These are phyloP conservation scores for Pholiota adiposa DNA, from an alignment of 1,284 basidiomycete genomes.

Conservation along the genomic window DNA sequence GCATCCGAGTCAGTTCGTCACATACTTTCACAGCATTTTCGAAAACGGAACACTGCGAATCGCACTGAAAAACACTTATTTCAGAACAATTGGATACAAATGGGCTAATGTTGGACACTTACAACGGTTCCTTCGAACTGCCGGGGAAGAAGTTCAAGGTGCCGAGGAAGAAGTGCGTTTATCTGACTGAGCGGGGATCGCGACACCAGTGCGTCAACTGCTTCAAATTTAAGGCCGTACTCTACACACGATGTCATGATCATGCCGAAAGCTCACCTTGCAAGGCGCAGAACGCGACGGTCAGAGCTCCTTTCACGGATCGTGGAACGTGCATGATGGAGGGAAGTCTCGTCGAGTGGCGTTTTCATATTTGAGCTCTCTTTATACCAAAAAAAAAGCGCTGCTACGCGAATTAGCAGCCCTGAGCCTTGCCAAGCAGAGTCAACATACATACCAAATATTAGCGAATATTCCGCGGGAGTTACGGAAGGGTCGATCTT, in stretches of 20 bases:
- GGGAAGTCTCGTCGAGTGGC: not conserved
- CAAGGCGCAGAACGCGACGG: not conserved
- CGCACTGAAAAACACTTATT: not conserved
- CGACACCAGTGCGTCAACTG: not conserved
- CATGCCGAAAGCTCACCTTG: not conserved
- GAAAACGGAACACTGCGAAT: conserved; percentile 4
- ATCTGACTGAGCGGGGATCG: not conserved
- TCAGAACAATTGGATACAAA: not conserved
- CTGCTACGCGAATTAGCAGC: not conserved
- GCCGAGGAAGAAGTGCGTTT: not conserved
- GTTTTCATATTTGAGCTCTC: not conserved
- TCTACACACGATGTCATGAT: not conserved
- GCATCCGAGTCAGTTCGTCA: not conserved
- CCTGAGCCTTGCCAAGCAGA: not conserved
- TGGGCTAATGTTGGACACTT: not conserved
- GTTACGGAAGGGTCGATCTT: not conserved
- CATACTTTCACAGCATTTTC: conserved; percentile 4
- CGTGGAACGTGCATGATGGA: not conserved
- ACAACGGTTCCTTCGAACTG: not conserved
- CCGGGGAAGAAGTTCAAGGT: not conserved
- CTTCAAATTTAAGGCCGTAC: not conserved
- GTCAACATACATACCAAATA: too few species aligned
- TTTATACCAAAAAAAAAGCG: not conserved
- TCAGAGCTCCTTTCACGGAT: not conserved
- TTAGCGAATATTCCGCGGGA: not conserved